Evolutionary conservation across 140 eudicot species (phyloP).

Genomic region (Flaveria floridana): DNA sequence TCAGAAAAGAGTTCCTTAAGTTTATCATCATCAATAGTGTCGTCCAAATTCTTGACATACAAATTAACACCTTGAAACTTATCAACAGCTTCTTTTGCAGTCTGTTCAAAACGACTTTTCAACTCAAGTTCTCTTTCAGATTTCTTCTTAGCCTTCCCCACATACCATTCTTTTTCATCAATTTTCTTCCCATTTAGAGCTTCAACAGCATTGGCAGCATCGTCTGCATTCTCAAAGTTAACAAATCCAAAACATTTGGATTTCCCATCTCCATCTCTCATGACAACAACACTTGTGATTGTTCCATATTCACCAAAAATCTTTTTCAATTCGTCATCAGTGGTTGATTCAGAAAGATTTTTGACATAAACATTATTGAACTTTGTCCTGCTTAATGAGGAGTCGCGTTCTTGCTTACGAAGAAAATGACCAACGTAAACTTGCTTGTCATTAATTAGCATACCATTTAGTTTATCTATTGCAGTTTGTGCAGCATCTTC

Average conservation of each 20-base stretch:
- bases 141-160: constrained; percentile 84
- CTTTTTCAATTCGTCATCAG: constrained; percentile 68
- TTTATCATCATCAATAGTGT: constrained; percentile 70
- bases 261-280: constrained; percentile 83
- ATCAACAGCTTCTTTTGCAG: constrained; percentile 69
- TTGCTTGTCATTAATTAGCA: constrained; percentile 81
- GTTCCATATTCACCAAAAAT: constrained; percentile 70
- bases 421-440: constrained; percentile 77
- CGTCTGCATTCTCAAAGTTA: constrained; percentile 64
- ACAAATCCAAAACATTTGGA: constrained; percentile 83
- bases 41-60: constrained; percentile 74
- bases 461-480: constrained; percentile 69
- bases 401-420: constrained; percentile 73
- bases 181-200: constrained; percentile 67
- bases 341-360: constrained; percentile 57
- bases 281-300: constrained; percentile 71
- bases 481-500: constrained; percentile 77
- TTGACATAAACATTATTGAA: constrained; percentile 78
- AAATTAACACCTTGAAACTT: constrained; percentile 69
- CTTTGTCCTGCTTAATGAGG: constrained; percentile 38
- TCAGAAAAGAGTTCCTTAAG: constrained; percentile 62
- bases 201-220: constrained; percentile 84
- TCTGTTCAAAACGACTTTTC: constrained; percentile 70
- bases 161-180: constrained; percentile 85
- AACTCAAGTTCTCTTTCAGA: constrained; percentile 72